Base-by-base conservation (phyloP, 148 eudicot species). In the Diospyros lotus region DNA sequence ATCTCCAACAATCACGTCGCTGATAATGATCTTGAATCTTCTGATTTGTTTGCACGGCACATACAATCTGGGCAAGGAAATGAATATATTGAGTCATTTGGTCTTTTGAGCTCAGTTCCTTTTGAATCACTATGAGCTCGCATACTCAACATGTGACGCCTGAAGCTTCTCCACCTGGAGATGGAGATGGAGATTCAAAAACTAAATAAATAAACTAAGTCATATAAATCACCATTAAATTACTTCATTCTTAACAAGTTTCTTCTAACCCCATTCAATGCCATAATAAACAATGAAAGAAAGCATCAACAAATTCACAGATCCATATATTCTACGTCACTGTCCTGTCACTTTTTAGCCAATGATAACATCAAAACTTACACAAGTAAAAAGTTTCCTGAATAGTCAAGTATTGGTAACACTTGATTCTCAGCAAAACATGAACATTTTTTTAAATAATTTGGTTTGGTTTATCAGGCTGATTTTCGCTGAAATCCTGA, bases 21-120 rank as follows among this genome's bases (percentile, higher is more conserved):
- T 14, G 89, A 76, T 66, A 79, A 68, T 80, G 85, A 78, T 80
- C 84, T 81, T 71, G 88, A 86, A 84, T 81, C 88, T 71, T 83
- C 89, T 44, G 97, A 77, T 81, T 83, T 92, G 76, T 86, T 86
- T 65, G 70, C 65, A 53, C 84, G 97, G 64, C 99, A 91, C 99
- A 95, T 95, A 87, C 99, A 95, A 74, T 88, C 92, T 7, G 99
- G 99, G 79, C 96, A 90, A 11, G 99, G 99, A 79, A 89, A 86
- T 40, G 91, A 93, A 80, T 95, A 95, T 71, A 93, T 87, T 0
- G 97, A 95, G 80, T 88, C 94, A 59, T 81, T 88, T 48, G 94
- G 97, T 78, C 98, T 89, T 86, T 88, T 95, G 43, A 92, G 77
- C 83, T 93, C 94, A 43, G 87, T 79, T 58, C 99, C 99, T 83